Conservation (phyloP, 495 filamentous ascomycete species). For the Patellaria atrata region DNA sequence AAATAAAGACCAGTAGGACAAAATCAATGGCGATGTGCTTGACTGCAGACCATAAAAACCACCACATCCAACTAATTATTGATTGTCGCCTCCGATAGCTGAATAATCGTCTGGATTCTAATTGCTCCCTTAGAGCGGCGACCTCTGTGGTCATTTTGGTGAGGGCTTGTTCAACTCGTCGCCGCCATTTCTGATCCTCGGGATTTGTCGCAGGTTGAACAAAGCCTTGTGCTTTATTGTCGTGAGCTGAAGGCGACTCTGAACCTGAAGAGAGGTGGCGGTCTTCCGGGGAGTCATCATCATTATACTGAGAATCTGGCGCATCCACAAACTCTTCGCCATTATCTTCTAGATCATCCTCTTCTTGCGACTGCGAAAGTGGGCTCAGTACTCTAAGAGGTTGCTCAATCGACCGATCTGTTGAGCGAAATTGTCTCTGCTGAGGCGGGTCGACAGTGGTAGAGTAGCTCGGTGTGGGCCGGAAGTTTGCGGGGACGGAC, state of each 20-base stretch:
- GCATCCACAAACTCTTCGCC: conserved; percentile 29
- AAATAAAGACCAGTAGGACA: conserved; percentile 49
- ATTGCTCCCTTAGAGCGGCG: conserved; percentile 83
- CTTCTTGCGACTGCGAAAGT: conserved; percentile 64
- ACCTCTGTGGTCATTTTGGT: conserved; percentile 86
- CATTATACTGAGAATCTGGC: conserved; percentile 27
- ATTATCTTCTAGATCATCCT: conserved; percentile 30
- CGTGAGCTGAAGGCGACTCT: neutral
- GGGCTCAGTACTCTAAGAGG: conserved; percentile 59
- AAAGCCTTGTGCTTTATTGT: conserved; percentile 1
- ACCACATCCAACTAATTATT: conserved; percentile 54
- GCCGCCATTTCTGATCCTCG: conserved; percentile 50
- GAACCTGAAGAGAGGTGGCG: conserved; percentile 5
- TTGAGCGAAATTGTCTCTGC: neutral
- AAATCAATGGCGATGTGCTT: conserved; percentile 64
- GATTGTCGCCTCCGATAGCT: conserved; percentile 38
- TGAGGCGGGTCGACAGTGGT: neutral
- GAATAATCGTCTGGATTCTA: conserved; percentile 51
- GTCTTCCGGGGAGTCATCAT: conserved; percentile 12
- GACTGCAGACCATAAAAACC: conserved; percentile 52
- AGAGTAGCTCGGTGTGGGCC: conserved; percentile 7
- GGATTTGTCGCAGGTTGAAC: conserved; percentile 4
- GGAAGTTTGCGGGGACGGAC: conserved; percentile 15
- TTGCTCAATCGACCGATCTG: conserved; percentile 6
- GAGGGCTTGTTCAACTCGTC: conserved; percentile 71